These are phyloP conservation scores for Saccharomyces pastorianus DNA, from an alignment of 1,139 yeast species.

Conservation along the genomic window DNA sequence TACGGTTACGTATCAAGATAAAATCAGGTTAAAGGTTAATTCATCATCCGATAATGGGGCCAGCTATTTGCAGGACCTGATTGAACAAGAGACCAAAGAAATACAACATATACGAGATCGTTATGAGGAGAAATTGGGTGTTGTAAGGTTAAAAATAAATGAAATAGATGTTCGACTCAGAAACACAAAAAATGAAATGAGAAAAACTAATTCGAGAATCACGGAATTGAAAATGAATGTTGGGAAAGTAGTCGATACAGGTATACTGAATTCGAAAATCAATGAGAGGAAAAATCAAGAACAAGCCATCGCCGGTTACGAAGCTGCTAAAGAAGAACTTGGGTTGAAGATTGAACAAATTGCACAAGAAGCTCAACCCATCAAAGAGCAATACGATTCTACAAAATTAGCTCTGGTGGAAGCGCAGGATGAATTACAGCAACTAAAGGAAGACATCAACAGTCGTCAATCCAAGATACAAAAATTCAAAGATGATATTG, in stretches of 20 bases:
- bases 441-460: constrained; percentile 22
- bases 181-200: constrained; percentile 7
- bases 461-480: constrained; percentile 23
- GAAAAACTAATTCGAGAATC: constrained; percentile 17
- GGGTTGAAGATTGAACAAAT: constrained; percentile 20
- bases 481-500: constrained; percentile 23
- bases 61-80: constrained; percentile 21
- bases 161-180: constrained; percentile 9
- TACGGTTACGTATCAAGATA: constrained; percentile 42
- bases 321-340: constrained; percentile 25
- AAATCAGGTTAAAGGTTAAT: constrained; percentile 21
- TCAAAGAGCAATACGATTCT: constrained; percentile 19
- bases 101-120: constrained; percentile 14
- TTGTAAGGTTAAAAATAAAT: constrained; percentile 9
- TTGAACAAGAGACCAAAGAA: constrained; percentile 22
- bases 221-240: constrained; percentile 19
- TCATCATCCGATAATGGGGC: constrained; percentile 19
- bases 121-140: constrained; percentile 13
- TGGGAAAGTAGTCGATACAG: constrained; percentile 35
- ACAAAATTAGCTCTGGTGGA: constrained; percentile 9
- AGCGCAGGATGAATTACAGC: constrained; percentile 12
- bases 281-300: constrained; percentile 28
- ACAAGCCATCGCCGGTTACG: constrained; percentile 25
- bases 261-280: constrained; percentile 31
- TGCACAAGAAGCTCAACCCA: constrained; percentile 19